Conservation (phyloP, 257 asterid species). For the Petunia axillaris region DNA sequence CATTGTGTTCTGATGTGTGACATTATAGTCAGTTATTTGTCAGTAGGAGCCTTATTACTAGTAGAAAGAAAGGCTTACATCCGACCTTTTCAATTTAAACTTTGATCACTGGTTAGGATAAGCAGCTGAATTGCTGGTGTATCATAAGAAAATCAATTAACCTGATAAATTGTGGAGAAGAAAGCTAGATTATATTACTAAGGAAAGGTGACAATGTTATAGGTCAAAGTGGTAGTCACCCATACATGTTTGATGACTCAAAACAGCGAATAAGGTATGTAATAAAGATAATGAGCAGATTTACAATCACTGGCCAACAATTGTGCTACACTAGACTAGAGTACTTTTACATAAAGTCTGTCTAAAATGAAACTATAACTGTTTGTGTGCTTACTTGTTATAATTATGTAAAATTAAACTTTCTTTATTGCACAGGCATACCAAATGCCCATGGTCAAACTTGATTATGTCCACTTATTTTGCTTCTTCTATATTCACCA, state of each 20-base stretch:
- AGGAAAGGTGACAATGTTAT: neutral
- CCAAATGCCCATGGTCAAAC: neutral
- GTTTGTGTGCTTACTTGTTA: constrained; percentile 2
- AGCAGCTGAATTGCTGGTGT: constrained; percentile 9
- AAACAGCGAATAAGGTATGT: constrained; percentile 3
- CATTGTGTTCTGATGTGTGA: neutral
- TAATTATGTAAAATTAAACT: constrained; percentile 17
- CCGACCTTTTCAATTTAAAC: neutral
- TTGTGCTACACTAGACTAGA: neutral
- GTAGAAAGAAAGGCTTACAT: constrained; percentile 10
- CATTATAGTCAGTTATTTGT: neutral
- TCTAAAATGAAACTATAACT: neutral
- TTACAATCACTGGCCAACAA: neutral
- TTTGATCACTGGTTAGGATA: constrained; percentile 1
- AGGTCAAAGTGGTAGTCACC: constrained; percentile 3
- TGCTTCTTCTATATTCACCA: neutral
- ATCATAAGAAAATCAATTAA: neutral
- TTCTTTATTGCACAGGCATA: constrained; percentile 2
- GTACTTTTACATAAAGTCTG: neutral
- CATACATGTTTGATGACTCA: neutral
- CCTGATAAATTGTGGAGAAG: neutral
- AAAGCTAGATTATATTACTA: constrained; percentile 10
- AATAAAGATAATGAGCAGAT: constrained; percentile 14
- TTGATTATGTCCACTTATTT: neutral
- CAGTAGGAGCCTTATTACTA: neutral